A percentile compares a stretch with the other conserved stretches of the same genome.
These are phyloP conservation scores for Nymphaea thermarum DNA, from an alignment of 164 flowering plant species.

Conservation along the genomic window DNA sequence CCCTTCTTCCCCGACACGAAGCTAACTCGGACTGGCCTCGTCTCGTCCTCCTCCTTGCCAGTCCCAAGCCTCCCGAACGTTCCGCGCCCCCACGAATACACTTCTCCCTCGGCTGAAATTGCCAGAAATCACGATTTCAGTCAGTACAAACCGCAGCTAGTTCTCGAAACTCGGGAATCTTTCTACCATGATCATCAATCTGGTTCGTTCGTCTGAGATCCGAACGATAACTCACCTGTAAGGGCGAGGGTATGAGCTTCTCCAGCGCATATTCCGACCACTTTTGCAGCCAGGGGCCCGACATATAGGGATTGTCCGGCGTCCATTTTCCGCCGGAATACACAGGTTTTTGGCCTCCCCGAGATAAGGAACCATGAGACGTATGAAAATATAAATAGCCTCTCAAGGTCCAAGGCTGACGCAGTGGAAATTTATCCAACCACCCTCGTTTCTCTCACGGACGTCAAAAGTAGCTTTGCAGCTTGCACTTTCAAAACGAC, in stretches of 20 bases:
- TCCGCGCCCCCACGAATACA: slow-evolving; percentile 90
- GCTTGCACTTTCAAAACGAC: too few relatives aligned
- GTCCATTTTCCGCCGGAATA: slow-evolving; percentile 5
- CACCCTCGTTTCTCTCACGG: too few relatives aligned
- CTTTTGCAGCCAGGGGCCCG: slow-evolving; percentile 22
- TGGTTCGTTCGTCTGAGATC: not conserved
- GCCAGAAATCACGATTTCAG: too few relatives aligned
- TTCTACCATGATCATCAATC: too few relatives aligned
- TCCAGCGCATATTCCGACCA: slow-evolving; percentile 56
- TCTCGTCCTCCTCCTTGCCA: slow-evolving; percentile 61
- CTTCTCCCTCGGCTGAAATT: slow-evolving; percentile 50
- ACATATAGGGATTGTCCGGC: slow-evolving; percentile 1
- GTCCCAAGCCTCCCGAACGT: slow-evolving; percentile 77
- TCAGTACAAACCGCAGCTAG: too few relatives aligned
- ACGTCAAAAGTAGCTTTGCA: too few relatives aligned
- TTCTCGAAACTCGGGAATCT: too few relatives aligned
- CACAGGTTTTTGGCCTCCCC: too few relatives aligned
- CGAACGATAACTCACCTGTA: slow-evolving; percentile 23
- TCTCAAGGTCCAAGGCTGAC: too few relatives aligned
- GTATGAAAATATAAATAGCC: too few relatives aligned
- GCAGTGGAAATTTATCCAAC: too few relatives aligned
- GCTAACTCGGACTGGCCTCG: slow-evolving; percentile 44
- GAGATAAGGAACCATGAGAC: too few relatives aligned
- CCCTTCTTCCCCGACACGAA: slow-evolving; percentile 15
- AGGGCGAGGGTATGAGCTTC: slow-evolving; percentile 88